Evolutionary conservation across 371 early-diverging fungal genomes (phyloP), one percentile per base, ranked within the genome.

Genomic region (Apophysomyces sp.): DNA sequence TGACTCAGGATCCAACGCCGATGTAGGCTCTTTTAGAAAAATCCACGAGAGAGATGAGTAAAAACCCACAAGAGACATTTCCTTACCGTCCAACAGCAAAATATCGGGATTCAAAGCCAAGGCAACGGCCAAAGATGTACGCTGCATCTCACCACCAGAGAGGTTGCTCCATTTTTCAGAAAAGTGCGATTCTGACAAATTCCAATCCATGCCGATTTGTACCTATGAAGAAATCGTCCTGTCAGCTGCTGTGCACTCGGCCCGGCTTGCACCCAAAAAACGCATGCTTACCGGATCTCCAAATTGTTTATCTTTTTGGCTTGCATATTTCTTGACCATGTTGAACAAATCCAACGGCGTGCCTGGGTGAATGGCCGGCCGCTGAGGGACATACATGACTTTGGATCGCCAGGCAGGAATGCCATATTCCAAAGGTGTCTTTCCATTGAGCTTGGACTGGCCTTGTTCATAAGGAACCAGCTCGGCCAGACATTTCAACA

Each of bases 91-190:
- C 2, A 95, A 78, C 21, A 96, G 73, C 59, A 96, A 69, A 9
- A 94, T 74, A 16, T 88, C 83, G 4, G 96, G 94, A n/a, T 88
- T 84, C 49, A 88, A 76, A n/a, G 94, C 86, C 13, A 93, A 67
- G 9, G 92, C 94, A 53, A 94, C 88, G 0, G 94, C 94, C 40
- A 96, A 68, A 0, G 89, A 78, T 55, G 87, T 83, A 21, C 96
- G 82, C 64, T 96, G 96, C 71, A 86, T 86, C 73, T 96, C 95
- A 39, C 96, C 96, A 30, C 96, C 96, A 13, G 93, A 93, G 11
- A 96, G 75, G 21, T 83, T 86, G 36, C 80, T 81, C 91, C 91
- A 94, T 29, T 82, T 81, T 63, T 89, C 87, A 24, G 79, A 71
- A 87, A 95, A 96, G 44, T 87, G 76, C 11, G 86, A 85, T 18